phyloP scores from a whole-genome alignment of 2,329 filamentous ascomycete species.

The Alternaria consortialis region DNA sequence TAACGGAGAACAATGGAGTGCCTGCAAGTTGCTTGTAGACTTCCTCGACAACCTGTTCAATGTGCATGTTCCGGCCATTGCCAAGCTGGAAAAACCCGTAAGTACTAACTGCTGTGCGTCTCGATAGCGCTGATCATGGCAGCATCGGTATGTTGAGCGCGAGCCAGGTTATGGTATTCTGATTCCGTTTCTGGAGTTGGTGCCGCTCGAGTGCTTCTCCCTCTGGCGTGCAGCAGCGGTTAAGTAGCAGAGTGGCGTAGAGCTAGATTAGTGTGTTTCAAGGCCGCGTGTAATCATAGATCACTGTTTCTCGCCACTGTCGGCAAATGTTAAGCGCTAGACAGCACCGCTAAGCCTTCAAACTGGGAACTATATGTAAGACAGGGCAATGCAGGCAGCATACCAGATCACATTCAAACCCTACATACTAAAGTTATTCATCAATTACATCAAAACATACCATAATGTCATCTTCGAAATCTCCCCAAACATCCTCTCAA shows the following conservation, averaged over 20 bases:
- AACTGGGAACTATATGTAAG: background rate
- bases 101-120: background rate
- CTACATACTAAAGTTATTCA: background rate
- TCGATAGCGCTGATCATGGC: background rate
- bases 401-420: background rate
- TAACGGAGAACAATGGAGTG: background rate
- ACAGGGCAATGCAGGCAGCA: background rate
- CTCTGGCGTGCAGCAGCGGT: background rate
- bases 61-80: background rate
- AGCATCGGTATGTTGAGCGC: conserved; percentile 1
- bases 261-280: background rate
- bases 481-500: background rate
- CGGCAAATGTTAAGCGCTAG: background rate
- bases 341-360: background rate
- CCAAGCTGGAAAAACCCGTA: background rate
- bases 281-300: background rate
- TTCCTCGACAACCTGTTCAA: conserved; percentile 7
- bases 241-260: conserved; percentile 1
- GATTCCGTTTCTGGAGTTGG: conserved; percentile 9
- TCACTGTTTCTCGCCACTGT: background rate
- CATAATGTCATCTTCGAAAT: background rate
- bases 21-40: conserved; percentile 4
- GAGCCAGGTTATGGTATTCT: background rate
- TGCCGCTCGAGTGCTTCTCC: conserved; percentile 6
- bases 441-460: background rate